These are phyloP conservation scores for Aspergillus thermomutatus DNA, from an alignment of 2,329 filamentous ascomycete genomes.

Conservation along the genomic window DNA sequence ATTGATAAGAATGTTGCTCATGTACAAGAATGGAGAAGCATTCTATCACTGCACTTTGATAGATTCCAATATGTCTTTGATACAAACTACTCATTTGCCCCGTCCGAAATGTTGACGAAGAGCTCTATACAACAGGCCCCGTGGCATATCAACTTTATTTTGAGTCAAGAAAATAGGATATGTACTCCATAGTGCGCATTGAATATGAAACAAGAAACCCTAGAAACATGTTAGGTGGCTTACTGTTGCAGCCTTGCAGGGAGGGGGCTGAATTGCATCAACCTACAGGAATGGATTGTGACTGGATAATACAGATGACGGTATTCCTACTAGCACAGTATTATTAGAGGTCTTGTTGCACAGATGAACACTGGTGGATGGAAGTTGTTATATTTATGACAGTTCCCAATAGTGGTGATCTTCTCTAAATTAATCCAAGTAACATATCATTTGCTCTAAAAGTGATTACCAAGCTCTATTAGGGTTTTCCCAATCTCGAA, in stretches of 20 bases:
- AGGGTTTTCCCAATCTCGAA: not conserved
- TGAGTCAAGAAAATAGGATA: constrained; percentile 4
- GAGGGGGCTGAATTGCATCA: constrained; percentile 5
- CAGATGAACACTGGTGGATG: not conserved
- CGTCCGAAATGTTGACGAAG: not conserved
- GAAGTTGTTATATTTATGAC: too few relatives aligned
- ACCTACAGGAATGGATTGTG: not conserved
- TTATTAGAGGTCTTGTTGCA: not conserved
- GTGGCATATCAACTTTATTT: not conserved
- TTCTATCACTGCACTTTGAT: not conserved
- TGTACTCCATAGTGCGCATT: not conserved
- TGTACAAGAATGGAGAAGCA: too few relatives aligned
- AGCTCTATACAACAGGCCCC: not conserved
- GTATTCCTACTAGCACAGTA: not conserved
- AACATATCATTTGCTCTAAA: not conserved
- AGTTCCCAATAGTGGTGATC: too few relatives aligned
- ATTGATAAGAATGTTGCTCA: not conserved
- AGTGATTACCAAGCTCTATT: not conserved
- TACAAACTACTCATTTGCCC: too few relatives aligned
- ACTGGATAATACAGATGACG: not conserved
- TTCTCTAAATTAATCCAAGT: not conserved
- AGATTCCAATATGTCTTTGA: not conserved
- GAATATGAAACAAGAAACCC: constrained; percentile 10
- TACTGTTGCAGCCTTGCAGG: constrained; percentile 6
- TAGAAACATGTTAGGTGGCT: constrained; percentile 4